phyloP scores from a whole-genome alignment of 257 asterid species.

The Solanum etuberosum region DNA sequence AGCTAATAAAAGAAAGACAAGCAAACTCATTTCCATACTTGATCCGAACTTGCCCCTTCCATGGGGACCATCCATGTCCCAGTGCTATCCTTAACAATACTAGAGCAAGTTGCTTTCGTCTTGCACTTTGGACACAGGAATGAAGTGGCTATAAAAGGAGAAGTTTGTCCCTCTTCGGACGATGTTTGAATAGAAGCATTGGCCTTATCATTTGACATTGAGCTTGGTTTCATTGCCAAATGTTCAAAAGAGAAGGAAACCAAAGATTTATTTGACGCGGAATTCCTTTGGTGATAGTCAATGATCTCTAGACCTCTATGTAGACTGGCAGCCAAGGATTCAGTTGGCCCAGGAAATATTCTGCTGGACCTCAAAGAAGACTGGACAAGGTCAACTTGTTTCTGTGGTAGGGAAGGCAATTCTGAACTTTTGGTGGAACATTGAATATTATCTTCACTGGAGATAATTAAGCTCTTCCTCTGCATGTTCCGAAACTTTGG shows the following conservation, averaged over 20 bases:
- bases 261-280: conserved; percentile 54
- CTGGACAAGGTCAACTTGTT: conserved; percentile 25
- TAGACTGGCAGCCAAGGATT: conserved; percentile 86
- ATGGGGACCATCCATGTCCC: conserved; percentile 22
- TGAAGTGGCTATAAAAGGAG: conserved; percentile 21
- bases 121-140: conserved; percentile 57
- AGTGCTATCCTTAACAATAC: conserved; percentile 26
- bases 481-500: conserved; percentile 55
- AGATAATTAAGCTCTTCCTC: conserved; percentile 49
- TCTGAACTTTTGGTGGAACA: conserved; percentile 26
- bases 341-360: conserved; percentile 61
- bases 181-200: conserved; percentile 42
- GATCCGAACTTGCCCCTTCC: conserved; percentile 17
- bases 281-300: conserved; percentile 70
- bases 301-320: conserved; percentile 81
- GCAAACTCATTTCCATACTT: conserved; percentile 12
- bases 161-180: conserved; percentile 20
- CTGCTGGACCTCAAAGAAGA: conserved; percentile 78
- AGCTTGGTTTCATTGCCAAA: conserved; percentile 57
- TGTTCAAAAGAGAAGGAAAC: conserved; percentile 89
- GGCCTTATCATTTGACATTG: conserved; percentile 33
- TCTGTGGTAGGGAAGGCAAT: conserved; percentile 22
- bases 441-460: conserved; percentile 23
- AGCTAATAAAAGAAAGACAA: not conserved
- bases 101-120: conserved; percentile 20